A percentile compares a stretch with the other conserved stretches of the same genome.
Evolutionary conservation across 371 early-diverging fungal genomes (phyloP).

Genomic region (Mortierella sp.): DNA sequence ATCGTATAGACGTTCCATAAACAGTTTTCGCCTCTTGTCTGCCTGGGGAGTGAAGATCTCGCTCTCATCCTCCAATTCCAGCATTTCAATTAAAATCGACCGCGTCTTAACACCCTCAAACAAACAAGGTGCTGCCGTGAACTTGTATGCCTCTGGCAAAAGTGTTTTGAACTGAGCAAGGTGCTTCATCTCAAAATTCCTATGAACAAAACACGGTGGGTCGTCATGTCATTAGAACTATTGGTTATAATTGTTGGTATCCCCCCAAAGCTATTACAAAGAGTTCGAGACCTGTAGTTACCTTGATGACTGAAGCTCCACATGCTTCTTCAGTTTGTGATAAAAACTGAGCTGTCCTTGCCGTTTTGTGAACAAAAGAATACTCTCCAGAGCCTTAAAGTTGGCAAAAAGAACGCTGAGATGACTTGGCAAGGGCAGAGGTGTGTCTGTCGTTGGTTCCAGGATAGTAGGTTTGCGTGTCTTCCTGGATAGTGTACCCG

Average conservation of each 20-base stretch:
- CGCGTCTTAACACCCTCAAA: slow-evolving; percentile 26
- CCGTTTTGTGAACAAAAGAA: slow-evolving; percentile 18
- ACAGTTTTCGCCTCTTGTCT: slow-evolving; percentile 22
- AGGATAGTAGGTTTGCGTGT: slow-evolving; percentile 2
- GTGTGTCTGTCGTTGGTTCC: slow-evolving; percentile 1
- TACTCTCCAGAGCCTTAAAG: slow-evolving; percentile 35
- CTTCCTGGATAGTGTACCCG: slow-evolving; percentile 6
- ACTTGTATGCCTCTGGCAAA: slow-evolving; percentile 40
- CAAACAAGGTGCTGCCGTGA: slow-evolving; percentile 31
- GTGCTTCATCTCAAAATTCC: slow-evolving; percentile 51
- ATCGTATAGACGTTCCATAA: slow-evolving; percentile 28
- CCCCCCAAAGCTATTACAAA: too few species aligned
- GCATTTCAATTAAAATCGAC: slow-evolving; percentile 32
- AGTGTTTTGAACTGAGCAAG: slow-evolving; percentile 50
- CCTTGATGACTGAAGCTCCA: slow-evolving; percentile 38
- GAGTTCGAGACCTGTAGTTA: too few species aligned
- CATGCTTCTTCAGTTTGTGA: slow-evolving; percentile 36
- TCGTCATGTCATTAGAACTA: not conserved
- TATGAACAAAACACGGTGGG: not conserved
- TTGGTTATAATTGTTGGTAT: too few species aligned
- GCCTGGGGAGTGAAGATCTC: slow-evolving; percentile 22
- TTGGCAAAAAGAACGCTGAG: slow-evolving; percentile 19
- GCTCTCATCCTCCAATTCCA: slow-evolving; percentile 13
- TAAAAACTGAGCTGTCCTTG: slow-evolving; percentile 45
- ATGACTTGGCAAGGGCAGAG: slow-evolving; percentile 36